Base-by-base conservation (phyloP, 139 green algal species). In the Nannochloris sp. region DNA sequence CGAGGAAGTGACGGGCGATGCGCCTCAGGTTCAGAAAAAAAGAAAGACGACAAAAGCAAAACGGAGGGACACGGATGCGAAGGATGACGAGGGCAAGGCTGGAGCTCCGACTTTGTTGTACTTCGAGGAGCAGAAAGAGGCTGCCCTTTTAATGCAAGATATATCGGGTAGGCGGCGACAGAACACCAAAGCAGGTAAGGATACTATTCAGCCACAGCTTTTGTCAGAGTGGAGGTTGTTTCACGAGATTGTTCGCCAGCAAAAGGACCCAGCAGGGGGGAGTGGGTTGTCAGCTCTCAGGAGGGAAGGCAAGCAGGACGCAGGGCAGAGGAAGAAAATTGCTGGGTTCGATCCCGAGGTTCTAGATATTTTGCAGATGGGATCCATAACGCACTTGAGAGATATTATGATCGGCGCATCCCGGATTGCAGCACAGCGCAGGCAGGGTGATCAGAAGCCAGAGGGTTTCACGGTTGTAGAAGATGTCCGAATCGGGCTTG, bases 91-190 rank as follows among this genome's bases (percentile, higher is more conserved):
- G n/a, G 46, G 46, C 18, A 53, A 53, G 15, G 46, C 46, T 53
- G 46, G 46, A 12, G 46, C 46, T 25, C 46, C 46, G 7, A 53
- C 16, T 25, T 21, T 53, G 16, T 53, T 21, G 46, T 53, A 53
- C 46, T 53, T 25, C 46, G 46, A 53, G 46, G 46, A 53, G 11
- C 46, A 53, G 46, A 21, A 53, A 21, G 46, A 53, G 46, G n/a
- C 46, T 53, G n/a, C 16, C 5, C n/a, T 53, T 19, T 21, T 53
- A 21, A 53, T 53, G 46, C 46, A 53, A 53, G 18, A 53, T 25
- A 19, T 53, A 25, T 19, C 16, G 5, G 46, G n/a, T 7, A 53
- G 46, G 46, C 16, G 46, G n/a, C 16, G n/a, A 21, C 16, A 53
- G n/a, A 53, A 21, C 12, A 53, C 5, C 4, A 53, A 21, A 21